Conservation (phyloP, 2,329 filamentous ascomycete species). For the Lasiodiplodia hormozganensis region DNA sequence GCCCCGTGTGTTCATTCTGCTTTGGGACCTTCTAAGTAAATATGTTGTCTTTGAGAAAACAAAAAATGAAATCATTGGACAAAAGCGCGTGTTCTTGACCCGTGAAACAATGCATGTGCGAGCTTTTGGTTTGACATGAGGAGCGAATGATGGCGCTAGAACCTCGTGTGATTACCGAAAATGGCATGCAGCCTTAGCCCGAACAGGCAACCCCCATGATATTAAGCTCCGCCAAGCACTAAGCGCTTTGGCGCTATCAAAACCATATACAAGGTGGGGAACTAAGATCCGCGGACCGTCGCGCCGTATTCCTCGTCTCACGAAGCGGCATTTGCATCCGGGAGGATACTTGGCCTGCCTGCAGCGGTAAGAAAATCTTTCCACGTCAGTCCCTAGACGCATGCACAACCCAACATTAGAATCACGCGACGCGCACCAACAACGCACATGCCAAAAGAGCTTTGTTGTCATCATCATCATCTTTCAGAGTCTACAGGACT, state of each 20-base stretch:
- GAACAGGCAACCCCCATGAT: not conserved
- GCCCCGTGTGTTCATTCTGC: not conserved
- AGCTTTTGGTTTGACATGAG: not conserved
- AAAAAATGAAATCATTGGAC: not conserved
- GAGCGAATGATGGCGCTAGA: not conserved
- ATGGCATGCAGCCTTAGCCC: not conserved
- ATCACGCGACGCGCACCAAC: not conserved
- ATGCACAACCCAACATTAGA: not conserved
- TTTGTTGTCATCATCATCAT: not conserved
- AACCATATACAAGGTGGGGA: not conserved
- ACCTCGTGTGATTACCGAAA: not conserved
- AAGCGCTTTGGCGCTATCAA: not conserved
- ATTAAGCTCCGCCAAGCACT: not conserved
- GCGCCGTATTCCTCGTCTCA: not conserved
- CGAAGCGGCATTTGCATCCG: too few relatives aligned
- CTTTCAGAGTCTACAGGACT: not conserved
- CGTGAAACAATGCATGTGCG: not conserved
- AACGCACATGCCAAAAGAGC: not conserved
- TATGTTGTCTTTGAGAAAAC: not conserved
- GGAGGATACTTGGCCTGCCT: not conserved
- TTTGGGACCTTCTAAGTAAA: not conserved
- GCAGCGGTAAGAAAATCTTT: not conserved
- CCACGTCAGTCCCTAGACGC: too few relatives aligned
- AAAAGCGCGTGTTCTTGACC: not conserved
- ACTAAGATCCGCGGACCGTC: not conserved